A percentile compares a stretch with the other conserved stretches of the same genome.
Evolutionary conservation across 2,329 filamentous ascomycete genomes (phyloP).

Genomic region (Thyridium curvatum): DNA sequence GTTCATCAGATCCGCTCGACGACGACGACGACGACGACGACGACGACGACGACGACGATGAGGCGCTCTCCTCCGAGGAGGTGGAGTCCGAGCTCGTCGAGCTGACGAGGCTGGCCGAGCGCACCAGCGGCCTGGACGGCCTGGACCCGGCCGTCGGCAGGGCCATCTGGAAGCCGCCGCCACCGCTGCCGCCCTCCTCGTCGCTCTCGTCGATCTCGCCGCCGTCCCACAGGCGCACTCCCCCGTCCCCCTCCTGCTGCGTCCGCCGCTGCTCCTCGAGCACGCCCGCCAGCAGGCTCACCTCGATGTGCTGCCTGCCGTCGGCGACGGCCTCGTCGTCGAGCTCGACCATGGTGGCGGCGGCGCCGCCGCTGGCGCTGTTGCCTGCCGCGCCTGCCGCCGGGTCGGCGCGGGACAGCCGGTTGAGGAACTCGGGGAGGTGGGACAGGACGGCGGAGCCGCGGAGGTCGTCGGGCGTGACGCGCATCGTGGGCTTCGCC

Average conservation of each 20-base stretch:
- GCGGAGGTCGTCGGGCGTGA: slow-evolving; percentile 12
- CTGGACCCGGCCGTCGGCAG: slow-evolving; percentile 1
- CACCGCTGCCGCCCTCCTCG: background rate
- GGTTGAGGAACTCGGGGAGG: slow-evolving; percentile 17
- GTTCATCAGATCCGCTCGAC: too few species aligned
- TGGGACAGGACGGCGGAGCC: slow-evolving; percentile 10
- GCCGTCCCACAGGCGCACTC: background rate
- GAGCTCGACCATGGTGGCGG: slow-evolving; percentile 8
- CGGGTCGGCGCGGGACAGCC: slow-evolving; percentile 13
- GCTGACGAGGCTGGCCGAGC: too few species aligned
- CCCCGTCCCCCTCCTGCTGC: background rate
- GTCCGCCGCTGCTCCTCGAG: slow-evolving; percentile 8
- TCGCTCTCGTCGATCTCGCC: background rate
- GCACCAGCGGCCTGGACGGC: background rate
- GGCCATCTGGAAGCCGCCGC: background rate
- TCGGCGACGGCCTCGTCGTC: slow-evolving; percentile 11
- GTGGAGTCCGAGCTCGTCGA: too few species aligned
- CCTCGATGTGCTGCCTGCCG: slow-evolving; percentile 12
- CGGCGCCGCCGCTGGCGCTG: slow-evolving; percentile 6
- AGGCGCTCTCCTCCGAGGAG: too few species aligned
- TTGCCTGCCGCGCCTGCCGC: slow-evolving; percentile 10
- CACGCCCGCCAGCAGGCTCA: slow-evolving; percentile 13
- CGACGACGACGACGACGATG: too few species aligned
- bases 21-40: too few species aligned
- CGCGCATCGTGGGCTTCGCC: slow-evolving; percentile 13